A percentile compares a stretch with the other conserved stretches of the same genome.
These are phyloP conservation scores for Biscogniauxia sp. DNA, from an alignment of 2,329 filamentous ascomycete genomes.

Conservation along the genomic window DNA sequence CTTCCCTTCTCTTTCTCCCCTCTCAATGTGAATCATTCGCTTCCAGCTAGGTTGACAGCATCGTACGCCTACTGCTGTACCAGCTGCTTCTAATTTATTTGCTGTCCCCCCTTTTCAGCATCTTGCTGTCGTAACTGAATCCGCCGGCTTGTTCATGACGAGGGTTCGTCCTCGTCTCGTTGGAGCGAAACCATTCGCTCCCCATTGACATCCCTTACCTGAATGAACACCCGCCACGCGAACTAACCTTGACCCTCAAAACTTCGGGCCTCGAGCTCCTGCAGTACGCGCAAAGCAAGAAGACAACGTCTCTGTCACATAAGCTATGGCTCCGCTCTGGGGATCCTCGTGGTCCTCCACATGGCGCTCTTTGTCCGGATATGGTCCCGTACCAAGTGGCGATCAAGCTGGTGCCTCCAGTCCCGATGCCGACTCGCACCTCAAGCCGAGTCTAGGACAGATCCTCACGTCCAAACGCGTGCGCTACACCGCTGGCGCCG, in stretches of 20 bases:
- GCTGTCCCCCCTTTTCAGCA: no score
- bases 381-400: conserved; percentile 23
- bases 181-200: not conserved
- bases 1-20: no score
- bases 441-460: conserved; percentile 35
- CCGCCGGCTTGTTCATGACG: not conserved
- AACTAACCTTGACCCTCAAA: not conserved
- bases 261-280: not conserved
- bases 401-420: conserved; percentile 18
- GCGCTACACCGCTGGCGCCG: conserved; percentile 27
- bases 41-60: no score
- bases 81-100: no score
- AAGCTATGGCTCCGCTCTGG: conserved; percentile 30
- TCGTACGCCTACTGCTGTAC: no score
- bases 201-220: not conserved
- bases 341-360: conserved; percentile 29
- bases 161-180: not conserved
- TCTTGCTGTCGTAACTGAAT: no score
- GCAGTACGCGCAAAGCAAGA: not conserved
- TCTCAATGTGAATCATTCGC: no score
- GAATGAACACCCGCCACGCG: not conserved
- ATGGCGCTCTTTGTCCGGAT: conserved; percentile 27
- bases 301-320: not conserved
- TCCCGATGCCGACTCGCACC: conserved; percentile 22
- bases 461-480: conserved; percentile 37